Conservation (phyloP, 345 rosid genomes). For the Mallotus nudiflorus region DNA sequence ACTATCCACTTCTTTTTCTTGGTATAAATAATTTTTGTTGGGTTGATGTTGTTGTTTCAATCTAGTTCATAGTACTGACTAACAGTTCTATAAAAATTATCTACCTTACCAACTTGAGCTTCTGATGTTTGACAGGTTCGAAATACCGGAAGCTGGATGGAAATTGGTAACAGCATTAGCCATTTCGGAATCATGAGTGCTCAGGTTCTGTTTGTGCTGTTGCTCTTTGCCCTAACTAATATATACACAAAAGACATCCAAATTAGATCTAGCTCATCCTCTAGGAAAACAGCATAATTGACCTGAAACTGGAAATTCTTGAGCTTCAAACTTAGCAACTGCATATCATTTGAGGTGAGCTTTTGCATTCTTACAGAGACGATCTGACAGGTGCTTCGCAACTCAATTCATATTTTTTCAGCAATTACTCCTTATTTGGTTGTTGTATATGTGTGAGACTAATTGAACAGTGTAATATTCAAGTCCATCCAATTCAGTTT, state of each 20-base stretch:
- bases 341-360: background rate
- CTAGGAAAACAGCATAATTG: slow-evolving; percentile 55
- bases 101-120: background rate
- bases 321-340: background rate
- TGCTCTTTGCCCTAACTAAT: slow-evolving; percentile 85
- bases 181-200: slow-evolving; percentile 96
- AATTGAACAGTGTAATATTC: background rate
- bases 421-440: background rate
- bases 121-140: slow-evolving; percentile 52
- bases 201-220: slow-evolving; percentile 87
- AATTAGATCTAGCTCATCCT: slow-evolving; percentile 39
- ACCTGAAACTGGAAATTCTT: background rate
- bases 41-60: background rate
- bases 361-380: background rate
- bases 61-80: too few species aligned
- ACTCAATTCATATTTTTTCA: background rate
- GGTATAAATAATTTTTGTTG: slow-evolving; percentile 42
- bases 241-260: slow-evolving; percentile 75
- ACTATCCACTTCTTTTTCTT: slow-evolving; percentile 96
- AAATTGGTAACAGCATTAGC: slow-evolving; percentile 93
- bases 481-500: slow-evolving; percentile 3
- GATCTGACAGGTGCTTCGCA: slow-evolving; percentile 1
- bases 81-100: too few species aligned
- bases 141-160: slow-evolving; percentile 99
- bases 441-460: background rate